phyloP scores from a whole-genome alignment of 768 basidiomycete genomes.

The Auricularia sp. region DNA sequence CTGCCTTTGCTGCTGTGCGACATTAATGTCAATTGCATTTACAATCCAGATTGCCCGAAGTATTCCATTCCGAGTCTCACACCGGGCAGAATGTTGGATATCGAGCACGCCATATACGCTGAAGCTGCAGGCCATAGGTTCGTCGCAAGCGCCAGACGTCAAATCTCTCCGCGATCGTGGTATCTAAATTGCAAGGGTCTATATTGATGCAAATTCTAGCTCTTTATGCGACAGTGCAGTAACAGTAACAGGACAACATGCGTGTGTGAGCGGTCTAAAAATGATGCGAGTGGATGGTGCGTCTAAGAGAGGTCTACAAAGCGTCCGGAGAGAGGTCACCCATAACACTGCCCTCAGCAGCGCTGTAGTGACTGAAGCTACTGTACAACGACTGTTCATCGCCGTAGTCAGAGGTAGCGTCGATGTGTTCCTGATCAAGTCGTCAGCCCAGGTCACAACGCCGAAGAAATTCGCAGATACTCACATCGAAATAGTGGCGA shows the following conservation, averaged over 20 bases:
- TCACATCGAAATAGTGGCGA: conserved; percentile 88
- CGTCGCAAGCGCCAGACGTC: too few relatives aligned
- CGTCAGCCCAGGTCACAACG: conserved; percentile 7
- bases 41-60: too few relatives aligned
- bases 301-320: conserved; percentile 26
- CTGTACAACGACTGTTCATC: conserved; percentile 60
- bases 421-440: conserved; percentile 54
- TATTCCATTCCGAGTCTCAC: too few relatives aligned
- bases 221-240: not conserved
- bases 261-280: not conserved
- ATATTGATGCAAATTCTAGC: too few relatives aligned
- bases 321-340: conserved; percentile 68
- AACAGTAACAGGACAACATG: not conserved
- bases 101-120: too few relatives aligned
- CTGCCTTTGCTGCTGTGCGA: too few relatives aligned
- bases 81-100: too few relatives aligned
- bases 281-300: not conserved
- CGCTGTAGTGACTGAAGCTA: conserved; percentile 38
- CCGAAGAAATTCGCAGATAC: conserved; percentile 20
- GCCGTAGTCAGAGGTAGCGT: conserved; percentile 60
- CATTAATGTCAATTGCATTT: too few relatives aligned
- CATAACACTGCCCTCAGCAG: conserved; percentile 44
- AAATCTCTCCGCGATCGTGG: too few relatives aligned
- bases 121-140: too few relatives aligned
- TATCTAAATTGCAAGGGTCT: too few relatives aligned